Base-by-base conservation (phyloP, 345 rosid genomes). In the Durio zibethinus region DNA sequence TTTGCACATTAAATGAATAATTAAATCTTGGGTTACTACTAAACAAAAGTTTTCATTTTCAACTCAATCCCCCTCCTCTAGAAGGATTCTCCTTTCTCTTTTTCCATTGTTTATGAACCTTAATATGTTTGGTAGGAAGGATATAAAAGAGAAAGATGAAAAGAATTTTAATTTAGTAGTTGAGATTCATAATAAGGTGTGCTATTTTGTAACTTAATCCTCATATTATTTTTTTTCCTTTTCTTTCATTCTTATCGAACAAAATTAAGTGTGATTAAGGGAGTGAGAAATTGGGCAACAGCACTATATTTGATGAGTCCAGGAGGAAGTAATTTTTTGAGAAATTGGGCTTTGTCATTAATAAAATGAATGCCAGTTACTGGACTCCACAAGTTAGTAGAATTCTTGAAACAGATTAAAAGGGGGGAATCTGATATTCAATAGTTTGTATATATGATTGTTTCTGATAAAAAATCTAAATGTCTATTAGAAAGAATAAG, bases 381-480 rank as follows among this genome's bases (percentile, higher is more conserved):
- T 12, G 50, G 56, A 45, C 64, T 57, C 23, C 10, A 23, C 14
- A 29, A 62, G 64, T 52, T 64, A 64, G 45, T 20, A 54, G 36
- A 78, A 72, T 54, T 54, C 54, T 48, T 48, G n/a, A 73, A 73
- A 63, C 56, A 72, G 65, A 23, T 56, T 31, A 1, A 0, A n/a
- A 20, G 11, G 27, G 16, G 48, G 0, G 36, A 6, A 66, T 56
- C 42, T 4, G 66, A 57, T 57, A 62, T 52, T 4, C 73, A 8
- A 52, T 29, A 7, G 5, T 25, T 10, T 72, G 65, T 53, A 47
- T 53, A 48, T 48, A 53, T 54, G 56, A 0, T 0, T 45, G 4
- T 66, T 57, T 66, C 31, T 74, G 43, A 35, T 57, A 18, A 76
- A 57, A 31, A 42, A 5, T 47, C 59, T 7, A 74, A 74, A 80